Evolutionary conservation across 2,329 filamentous ascomycete genomes (phyloP), one percentile per base, ranked within the genome.

Genomic region (Colletotrichum tropicicola): DNA sequence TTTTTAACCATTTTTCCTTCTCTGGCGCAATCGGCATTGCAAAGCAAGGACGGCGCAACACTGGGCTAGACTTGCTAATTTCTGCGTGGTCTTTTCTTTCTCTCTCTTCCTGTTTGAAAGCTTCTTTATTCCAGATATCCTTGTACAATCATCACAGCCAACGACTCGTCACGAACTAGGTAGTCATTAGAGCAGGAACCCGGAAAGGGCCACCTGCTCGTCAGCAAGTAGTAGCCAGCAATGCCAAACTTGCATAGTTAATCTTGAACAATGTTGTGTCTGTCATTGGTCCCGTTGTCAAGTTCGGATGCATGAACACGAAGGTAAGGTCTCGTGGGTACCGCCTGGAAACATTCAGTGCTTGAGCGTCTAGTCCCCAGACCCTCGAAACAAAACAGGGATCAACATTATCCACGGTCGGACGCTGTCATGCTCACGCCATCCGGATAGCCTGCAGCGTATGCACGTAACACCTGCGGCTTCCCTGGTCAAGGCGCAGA

Each of bases 151-250:
- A 48, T 21, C 21, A 23, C 10, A 32, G 12, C 15, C 44, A 44
- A 65, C 62, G 57, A 65, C 49, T 44, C 25, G 49, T 52, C 25
- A 65, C 30, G 62, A 64, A 60, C 12, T 35, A 56, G 27, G 27
- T 56, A 56, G 53, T 56, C 37, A 44, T 2, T 43, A 43, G 39
- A 43, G 6, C 8, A 43, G 17, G 39, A 43, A n/a, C n/a, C n/a
- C n/a, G n/a, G n/a, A n/a, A n/a, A n/a, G n/a, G n/a, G n/a, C n/a
- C n/a, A n/a, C n/a, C n/a, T n/a, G n/a, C n/a, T n/a, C n/a, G n/a
- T n/a, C n/a, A n/a, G n/a, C 35, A 10, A 35, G 30, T 28, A 56
- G 47, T 67, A 41, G 37, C 45, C 37, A 61, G 49, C 61, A 65
- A 65, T 55, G 43, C 32, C n/a, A 25, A 47, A 47, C n/a, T 43